phyloP scores from a whole-genome alignment of 2,329 filamentous ascomycete species.

The Dothistroma pini region DNA sequence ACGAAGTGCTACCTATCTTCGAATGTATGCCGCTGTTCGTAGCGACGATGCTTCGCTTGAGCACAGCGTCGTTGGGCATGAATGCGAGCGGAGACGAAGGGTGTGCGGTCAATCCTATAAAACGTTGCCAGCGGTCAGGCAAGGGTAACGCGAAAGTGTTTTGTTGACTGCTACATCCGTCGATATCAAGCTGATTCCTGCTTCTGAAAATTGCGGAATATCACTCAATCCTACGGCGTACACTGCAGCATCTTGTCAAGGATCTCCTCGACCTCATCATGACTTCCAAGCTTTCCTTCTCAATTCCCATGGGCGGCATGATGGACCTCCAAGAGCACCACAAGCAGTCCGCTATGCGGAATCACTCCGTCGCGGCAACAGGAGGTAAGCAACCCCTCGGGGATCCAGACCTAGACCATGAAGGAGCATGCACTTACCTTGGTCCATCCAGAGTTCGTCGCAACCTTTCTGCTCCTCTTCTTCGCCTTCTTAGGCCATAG shows the following conservation, averaged over 20 bases:
- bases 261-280: neutral
- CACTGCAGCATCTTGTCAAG: neutral
- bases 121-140: neutral
- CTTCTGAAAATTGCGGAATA: neutral
- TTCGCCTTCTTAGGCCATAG: constrained; percentile 12
- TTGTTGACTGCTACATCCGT: neutral
- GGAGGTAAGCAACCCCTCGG: neutral
- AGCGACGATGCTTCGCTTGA: neutral
- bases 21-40: neutral
- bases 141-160: neutral
- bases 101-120: neutral
- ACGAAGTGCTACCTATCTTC: neutral
- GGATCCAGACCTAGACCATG: neutral
- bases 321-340: neutral
- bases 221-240: neutral
- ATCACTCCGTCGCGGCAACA: constrained; percentile 9
- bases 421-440: too few species aligned
- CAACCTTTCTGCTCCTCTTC: constrained; percentile 12
- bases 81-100: neutral
- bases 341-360: neutral
- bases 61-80: constrained; percentile 3
- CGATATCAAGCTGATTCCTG: neutral
- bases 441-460: constrained; percentile 7
- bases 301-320: neutral
- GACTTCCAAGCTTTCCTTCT: neutral